Evolutionary conservation across 2,329 filamentous ascomycete genomes (phyloP).

Genomic region (Alternaria gaisen): DNA sequence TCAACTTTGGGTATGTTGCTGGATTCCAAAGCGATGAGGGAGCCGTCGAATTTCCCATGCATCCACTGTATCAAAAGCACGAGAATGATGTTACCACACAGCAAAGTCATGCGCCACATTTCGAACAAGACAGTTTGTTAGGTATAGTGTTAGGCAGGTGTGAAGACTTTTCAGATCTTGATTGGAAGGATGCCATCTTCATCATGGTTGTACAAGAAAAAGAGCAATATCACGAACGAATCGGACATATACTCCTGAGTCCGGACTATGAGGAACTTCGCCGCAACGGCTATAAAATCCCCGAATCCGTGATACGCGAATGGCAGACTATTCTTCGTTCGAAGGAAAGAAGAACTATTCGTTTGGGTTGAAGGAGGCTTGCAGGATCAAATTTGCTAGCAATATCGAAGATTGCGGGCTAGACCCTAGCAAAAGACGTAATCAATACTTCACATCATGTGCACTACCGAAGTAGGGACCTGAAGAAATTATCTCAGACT

Average conservation of each 20-base stretch:
- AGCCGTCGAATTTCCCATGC: rapidly evolving
- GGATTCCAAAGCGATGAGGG: neutral
- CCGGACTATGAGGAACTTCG: too few species aligned
- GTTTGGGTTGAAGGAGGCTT: neutral
- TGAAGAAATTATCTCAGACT: rapidly evolving
- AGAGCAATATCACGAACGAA: neutral
- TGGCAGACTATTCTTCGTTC: neutral
- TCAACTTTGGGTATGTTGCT: too few species aligned
- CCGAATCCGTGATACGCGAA: too few species aligned
- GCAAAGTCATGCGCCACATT: neutral
- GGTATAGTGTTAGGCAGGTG: neutral
- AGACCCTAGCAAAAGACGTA: too few species aligned
- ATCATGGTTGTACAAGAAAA: neutral
- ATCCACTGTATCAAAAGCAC: neutral
- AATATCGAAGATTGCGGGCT: too few species aligned
- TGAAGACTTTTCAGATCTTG: neutral
- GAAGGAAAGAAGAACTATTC: neutral
- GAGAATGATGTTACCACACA: neutral
- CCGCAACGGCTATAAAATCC: too few species aligned
- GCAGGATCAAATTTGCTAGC: rapidly evolving
- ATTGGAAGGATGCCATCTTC: too few species aligned
- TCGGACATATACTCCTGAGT: neutral
- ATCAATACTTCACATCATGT: too few species aligned
- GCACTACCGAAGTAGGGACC: neutral
- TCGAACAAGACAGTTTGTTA: neutral